A percentile compares a stretch with the other conserved stretches of the same genome.
Conservation (phyloP, 805 yeast species). For the Ogataea pini region DNA sequence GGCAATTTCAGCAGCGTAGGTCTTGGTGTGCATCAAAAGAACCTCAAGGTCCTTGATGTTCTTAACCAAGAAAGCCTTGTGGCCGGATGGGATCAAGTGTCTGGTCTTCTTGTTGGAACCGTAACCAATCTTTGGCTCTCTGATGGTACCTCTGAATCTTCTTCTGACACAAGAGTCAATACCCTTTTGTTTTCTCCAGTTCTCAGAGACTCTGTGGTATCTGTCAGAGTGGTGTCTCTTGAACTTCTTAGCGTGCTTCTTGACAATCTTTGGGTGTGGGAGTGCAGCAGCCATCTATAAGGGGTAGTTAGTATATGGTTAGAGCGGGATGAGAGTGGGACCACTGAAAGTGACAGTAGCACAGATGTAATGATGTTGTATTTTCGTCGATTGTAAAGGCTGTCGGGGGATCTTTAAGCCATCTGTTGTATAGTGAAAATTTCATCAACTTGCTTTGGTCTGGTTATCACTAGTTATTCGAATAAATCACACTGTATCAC, state of each 20-base stretch:
- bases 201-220: conserved; percentile 96
- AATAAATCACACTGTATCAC: neutral
- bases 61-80: conserved; percentile 92
- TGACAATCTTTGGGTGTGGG: conserved; percentile 99
- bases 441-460: neutral
- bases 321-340: neutral
- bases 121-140: conserved; percentile 99
- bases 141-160: conserved; percentile 99
- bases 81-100: conserved; percentile 95
- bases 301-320: conserved; percentile 6
- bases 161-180: conserved; percentile 99
- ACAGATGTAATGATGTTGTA: too few species aligned
- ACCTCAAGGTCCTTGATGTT: conserved; percentile 93
- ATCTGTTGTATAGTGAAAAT: too few species aligned
- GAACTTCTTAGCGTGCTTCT: conserved; percentile 98
- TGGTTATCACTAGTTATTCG: too few species aligned
- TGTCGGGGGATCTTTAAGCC: too few species aligned
- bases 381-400: too few species aligned
- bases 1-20: conserved; percentile 99
- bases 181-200: conserved; percentile 99
- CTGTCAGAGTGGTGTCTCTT: conserved; percentile 99
- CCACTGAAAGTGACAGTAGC: neutral
- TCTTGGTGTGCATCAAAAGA: conserved; percentile 93
- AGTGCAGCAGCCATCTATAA: conserved; percentile 89
- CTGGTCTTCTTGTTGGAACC: conserved; percentile 99